Evolutionary conservation across 305 asterid species (phyloP).

Genomic region (Rubia tinctorum): DNA sequence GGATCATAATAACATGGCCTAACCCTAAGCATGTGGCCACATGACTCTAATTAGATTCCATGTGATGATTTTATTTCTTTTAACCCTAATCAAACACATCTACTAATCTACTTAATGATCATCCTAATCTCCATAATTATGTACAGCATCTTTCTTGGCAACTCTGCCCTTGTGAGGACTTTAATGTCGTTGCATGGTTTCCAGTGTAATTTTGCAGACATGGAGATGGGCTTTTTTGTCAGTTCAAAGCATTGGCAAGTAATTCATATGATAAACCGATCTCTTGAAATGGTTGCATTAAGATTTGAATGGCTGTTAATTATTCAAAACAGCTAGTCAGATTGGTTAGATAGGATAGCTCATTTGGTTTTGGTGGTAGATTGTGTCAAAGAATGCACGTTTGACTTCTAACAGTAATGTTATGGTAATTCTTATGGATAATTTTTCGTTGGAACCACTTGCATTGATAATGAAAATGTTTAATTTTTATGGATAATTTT

Average conservation of each 20-base stretch:
- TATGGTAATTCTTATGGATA: not conserved
- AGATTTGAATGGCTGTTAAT: slow-evolving; percentile 28
- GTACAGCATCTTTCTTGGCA: slow-evolving; percentile 18
- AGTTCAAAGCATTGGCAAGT: slow-evolving; percentile 21
- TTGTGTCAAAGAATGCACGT: too few species aligned
- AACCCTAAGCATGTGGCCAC: slow-evolving; percentile 75
- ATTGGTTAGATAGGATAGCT: slow-evolving; percentile 14
- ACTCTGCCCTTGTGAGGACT: slow-evolving; percentile 30
- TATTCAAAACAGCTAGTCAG: slow-evolving; percentile 42
- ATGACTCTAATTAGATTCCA: slow-evolving; percentile 63
- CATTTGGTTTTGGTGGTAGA: not conserved
- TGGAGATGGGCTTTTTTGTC: slow-evolving; percentile 40
- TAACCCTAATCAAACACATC: slow-evolving; percentile 30
- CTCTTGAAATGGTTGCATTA: slow-evolving; percentile 36
- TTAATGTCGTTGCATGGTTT: slow-evolving; percentile 10
- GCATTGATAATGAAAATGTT: too few species aligned
- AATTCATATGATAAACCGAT: slow-evolving; percentile 34
- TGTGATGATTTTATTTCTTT: slow-evolving; percentile 40
- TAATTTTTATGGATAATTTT: too few species aligned
- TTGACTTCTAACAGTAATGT: too few species aligned
- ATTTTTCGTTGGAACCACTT: too few species aligned
- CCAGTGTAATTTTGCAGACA: slow-evolving; percentile 8
- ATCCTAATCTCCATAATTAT: slow-evolving; percentile 1
- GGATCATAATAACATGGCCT: slow-evolving; percentile 55
- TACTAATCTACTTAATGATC: slow-evolving; percentile 9